These are phyloP conservation scores for Penicillium crustosum DNA, from an alignment of 2,329 filamentous ascomycete species.

Conservation along the genomic window DNA sequence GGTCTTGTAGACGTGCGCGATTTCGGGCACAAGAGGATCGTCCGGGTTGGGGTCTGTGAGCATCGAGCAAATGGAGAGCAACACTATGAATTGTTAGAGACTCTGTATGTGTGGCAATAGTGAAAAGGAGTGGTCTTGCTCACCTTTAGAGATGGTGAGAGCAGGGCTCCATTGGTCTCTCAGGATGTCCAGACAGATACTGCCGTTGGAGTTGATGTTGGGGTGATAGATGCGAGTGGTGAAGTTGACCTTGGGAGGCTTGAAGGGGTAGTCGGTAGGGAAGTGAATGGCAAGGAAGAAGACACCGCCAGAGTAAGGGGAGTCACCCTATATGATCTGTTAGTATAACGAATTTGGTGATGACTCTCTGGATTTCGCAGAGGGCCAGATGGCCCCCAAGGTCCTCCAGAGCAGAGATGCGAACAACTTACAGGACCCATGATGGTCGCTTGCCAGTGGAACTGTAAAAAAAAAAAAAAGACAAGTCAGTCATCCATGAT, in stretches of 20 bases:
- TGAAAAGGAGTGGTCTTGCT: slow-evolving; percentile 15
- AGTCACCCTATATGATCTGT: slow-evolving; percentile 68
- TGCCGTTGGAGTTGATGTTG: slow-evolving; percentile 99
- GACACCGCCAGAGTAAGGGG: slow-evolving; percentile 95
- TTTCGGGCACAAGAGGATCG: slow-evolving; percentile 97
- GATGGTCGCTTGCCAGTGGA: slow-evolving; percentile 99
- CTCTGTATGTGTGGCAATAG: background rate
- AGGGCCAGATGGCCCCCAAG: background rate
- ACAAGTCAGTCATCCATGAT: slow-evolving; percentile 28
- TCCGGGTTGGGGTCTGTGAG: slow-evolving; percentile 99
- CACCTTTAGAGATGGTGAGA: slow-evolving; percentile 97
- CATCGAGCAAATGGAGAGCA: slow-evolving; percentile 99
- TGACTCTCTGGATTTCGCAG: background rate
- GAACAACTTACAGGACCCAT: slow-evolving; percentile 88
- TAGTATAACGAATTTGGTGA: slow-evolving; percentile 27
- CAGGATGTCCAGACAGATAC: slow-evolving; percentile 97
- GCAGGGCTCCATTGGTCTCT: slow-evolving; percentile 99
- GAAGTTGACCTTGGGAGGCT: slow-evolving; percentile 99
- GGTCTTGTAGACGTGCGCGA: slow-evolving; percentile 99
- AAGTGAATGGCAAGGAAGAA: slow-evolving; percentile 99
- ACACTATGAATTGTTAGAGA: slow-evolving; percentile 57
- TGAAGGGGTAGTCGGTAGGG: slow-evolving; percentile 99
- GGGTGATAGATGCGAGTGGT: slow-evolving; percentile 99
- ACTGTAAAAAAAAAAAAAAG: slow-evolving; percentile 58
- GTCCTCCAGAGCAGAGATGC: slow-evolving; percentile 1